Percentiles rank a stretch among this genome's conserved stretches.
These are phyloP conservation scores for Starmerella powellii DNA, from an alignment of 805 yeast genomes.

Conservation along the genomic window DNA sequence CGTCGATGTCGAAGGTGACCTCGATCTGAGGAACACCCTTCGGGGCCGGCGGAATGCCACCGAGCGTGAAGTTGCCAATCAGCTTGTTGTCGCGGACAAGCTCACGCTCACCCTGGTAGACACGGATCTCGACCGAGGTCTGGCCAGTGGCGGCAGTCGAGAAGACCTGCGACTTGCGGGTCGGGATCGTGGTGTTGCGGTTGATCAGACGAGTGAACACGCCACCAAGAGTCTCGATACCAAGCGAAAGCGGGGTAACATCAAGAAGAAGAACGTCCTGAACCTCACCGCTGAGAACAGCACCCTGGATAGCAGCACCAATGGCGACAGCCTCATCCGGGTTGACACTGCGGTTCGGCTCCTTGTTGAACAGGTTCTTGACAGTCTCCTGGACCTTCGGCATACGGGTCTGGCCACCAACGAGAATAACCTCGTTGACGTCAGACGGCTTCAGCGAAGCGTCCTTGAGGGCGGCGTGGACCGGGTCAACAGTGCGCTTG, in stretches of 20 bases:
- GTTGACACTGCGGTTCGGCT: conserved; percentile 83
- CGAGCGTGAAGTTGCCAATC: conserved; percentile 89
- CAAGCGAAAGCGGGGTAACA: conserved; percentile 79
- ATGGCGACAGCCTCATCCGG: conserved; percentile 91
- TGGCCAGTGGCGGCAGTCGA: conserved; percentile 95
- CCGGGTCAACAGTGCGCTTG: conserved; percentile 62
- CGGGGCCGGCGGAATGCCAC: conserved; percentile 93
- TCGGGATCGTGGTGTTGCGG: conserved; percentile 93
- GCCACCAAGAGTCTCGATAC: conserved; percentile 98
- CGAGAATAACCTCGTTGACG: conserved; percentile 69
- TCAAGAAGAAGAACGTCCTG: conserved; percentile 82
- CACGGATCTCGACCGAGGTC: conserved; percentile 93
- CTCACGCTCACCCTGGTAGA: conserved; percentile 99
- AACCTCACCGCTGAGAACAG: conserved; percentile 88
- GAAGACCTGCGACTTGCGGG: conserved; percentile 92
- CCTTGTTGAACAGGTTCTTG: conserved; percentile 62
- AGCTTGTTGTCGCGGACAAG: conserved; percentile 94
- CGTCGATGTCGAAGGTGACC: conserved; percentile 92
- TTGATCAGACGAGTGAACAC: conserved; percentile 84
- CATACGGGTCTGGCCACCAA: conserved; percentile 90
- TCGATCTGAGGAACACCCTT: conserved; percentile 91
- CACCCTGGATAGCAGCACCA: conserved; percentile 98
- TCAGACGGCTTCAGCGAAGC: conserved; percentile 56
- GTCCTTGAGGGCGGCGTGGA: conserved; percentile 72
- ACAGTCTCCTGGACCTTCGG: conserved; percentile 75